Conservation (phyloP, 1,284 basidiomycete genomes). For the Prillingera fragicola region DNA sequence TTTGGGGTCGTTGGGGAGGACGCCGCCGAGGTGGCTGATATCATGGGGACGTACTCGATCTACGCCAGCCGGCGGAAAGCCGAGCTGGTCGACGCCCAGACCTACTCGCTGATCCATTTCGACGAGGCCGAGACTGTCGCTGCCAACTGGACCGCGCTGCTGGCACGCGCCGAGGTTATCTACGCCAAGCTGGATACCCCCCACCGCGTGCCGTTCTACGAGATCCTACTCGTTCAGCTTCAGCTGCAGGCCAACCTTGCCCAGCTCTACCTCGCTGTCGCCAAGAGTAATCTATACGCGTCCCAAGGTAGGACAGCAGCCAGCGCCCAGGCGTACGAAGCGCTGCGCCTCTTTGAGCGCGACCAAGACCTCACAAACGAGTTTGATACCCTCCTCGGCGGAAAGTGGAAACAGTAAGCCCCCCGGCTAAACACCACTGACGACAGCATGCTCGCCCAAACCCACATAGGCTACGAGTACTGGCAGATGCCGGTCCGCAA, state of each 20-base stretch:
- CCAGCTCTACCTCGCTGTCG: slow-evolving; percentile 53
- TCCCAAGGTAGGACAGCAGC: slow-evolving; percentile 61
- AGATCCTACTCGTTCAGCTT: slow-evolving; percentile 61
- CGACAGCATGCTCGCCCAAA: slow-evolving; percentile 62
- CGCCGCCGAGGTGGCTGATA: slow-evolving; percentile 43
- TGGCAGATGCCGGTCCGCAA: slow-evolving; percentile 66
- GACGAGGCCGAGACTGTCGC: slow-evolving; percentile 61
- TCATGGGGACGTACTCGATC: slow-evolving; percentile 11
- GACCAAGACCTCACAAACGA: slow-evolving; percentile 40
- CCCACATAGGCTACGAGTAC: slow-evolving; percentile 48
- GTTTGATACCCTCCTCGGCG: slow-evolving; percentile 58
- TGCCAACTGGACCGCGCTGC: slow-evolving; percentile 53
- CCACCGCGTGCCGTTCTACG: slow-evolving; percentile 59
- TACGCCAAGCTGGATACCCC: slow-evolving; percentile 53
- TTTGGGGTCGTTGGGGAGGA: slow-evolving; percentile 53
- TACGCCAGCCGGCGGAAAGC: slow-evolving; percentile 56
- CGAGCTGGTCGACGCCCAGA: slow-evolving; percentile 60
- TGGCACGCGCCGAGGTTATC: slow-evolving; percentile 54
- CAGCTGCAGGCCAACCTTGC: slow-evolving; percentile 50
- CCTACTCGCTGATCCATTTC: slow-evolving; percentile 60
- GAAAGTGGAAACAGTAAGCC: slow-evolving; percentile 46
- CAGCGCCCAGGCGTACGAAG: slow-evolving; percentile 56
- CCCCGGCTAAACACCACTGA: neutral
- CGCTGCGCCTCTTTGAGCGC: slow-evolving; percentile 45
- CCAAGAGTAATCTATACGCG: slow-evolving; percentile 57